A percentile compares a stretch with the other conserved stretches of the same genome.
Evolutionary conservation across 1,284 basidiomycete genomes (phyloP).

Genomic region (Amylostereum areolatum): DNA sequence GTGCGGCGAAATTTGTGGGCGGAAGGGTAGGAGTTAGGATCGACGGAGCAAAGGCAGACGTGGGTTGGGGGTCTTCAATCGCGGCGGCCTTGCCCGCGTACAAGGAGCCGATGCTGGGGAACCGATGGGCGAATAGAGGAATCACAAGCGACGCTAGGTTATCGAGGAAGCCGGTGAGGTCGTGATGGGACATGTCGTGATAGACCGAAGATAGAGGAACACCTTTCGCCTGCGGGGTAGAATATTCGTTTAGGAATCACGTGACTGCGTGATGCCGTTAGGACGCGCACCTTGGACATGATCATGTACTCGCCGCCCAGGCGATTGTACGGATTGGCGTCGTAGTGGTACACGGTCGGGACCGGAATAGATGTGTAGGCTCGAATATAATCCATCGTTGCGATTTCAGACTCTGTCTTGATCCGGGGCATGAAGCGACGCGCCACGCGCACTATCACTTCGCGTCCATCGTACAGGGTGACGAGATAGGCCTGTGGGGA

Average conservation of each 20-base stretch:
- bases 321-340: constrained; percentile 76
- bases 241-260: constrained; percentile 10
- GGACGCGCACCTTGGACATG: constrained; percentile 66
- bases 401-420: constrained; percentile 79
- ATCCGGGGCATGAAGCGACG: constrained; percentile 76
- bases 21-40: constrained; percentile 15
- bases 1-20: constrained; percentile 18
- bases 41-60: constrained; percentile 8
- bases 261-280: constrained; percentile 9
- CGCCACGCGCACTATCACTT: constrained; percentile 71
- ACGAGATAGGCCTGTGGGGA: constrained; percentile 64
- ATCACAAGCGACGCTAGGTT: constrained; percentile 62
- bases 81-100: constrained; percentile 48
- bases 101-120: constrained; percentile 65
- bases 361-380: constrained; percentile 64
- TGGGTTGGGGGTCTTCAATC: constrained; percentile 5
- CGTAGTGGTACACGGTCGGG: constrained; percentile 66
- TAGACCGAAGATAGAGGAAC: constrained; percentile 63
- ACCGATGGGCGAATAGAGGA: constrained; percentile 70
- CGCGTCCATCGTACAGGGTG: constrained; percentile 51
- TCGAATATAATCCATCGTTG: constrained; percentile 71
- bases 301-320: constrained; percentile 78
- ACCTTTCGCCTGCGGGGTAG: constrained; percentile 50
- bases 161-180: constrained; percentile 55
- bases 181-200: constrained; percentile 56